Evolutionary conservation across 208 protist genomes (phyloP), one percentile per base, ranked within the genome.

Genomic region (Wallacemonas sp.): DNA sequence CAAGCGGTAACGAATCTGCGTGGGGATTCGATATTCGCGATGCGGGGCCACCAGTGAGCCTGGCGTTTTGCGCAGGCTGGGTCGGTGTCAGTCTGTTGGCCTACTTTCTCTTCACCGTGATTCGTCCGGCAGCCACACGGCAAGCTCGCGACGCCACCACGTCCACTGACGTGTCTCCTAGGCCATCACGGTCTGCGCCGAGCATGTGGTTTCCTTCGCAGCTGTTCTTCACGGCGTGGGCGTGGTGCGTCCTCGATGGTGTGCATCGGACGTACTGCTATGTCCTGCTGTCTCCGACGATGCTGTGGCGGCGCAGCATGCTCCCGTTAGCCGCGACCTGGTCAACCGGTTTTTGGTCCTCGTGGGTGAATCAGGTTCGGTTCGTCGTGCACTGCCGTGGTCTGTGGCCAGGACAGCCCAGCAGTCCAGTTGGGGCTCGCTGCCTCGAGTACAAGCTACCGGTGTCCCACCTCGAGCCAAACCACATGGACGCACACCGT

Each of bases 281-380:
- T 52, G 5, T 78, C 9, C 43, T 81, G 19, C 70, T 92, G 3
- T 65, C 80, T 0, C 58, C 73, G 0, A 62, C 70, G 27, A 79
- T 84, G 68, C 72, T 92, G 3, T 76, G 63, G 44, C 80, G 86
- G 0, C 70, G 68, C 21, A 61, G 65, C 6, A 56, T 92, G 68
- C 68, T 92, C 16, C 86, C 82, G 6, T 58, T 92, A 8, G 48
- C 55, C 19, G 2, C 36, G 12, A 0, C 9, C 14, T 54, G 61
- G 46, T 32, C 61, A 17, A 2, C 57, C 39, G 58, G 64, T 11
- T 38, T 21, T 5, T 81, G 73, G 72, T 68, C 72, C 11, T 68
- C 64, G 23, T 88, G 77, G 66, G 64, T 89, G 19, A 86, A 79
- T 58, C 61, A 66, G 39, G 57, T 80, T 0, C 86, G 86, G 0